Percentiles rank a stretch among this genome's conserved stretches.
phyloP scores from a whole-genome alignment of 805 yeast genomes.

The Sugiyamaella qingdaonensis region DNA sequence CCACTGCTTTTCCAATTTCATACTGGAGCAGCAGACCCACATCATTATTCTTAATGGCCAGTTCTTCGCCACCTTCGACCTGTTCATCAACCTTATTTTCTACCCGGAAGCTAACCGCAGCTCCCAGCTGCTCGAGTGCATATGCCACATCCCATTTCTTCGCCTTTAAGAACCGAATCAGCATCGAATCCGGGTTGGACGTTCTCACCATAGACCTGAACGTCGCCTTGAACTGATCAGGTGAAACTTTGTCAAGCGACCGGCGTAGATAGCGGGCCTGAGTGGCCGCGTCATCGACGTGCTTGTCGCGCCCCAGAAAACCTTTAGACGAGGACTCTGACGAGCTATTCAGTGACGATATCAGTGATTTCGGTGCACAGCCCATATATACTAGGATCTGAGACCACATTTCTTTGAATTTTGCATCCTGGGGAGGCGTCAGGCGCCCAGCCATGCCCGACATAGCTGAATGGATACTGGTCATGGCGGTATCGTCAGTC shows the following conservation, averaged over 20 bases:
- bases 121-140: slow-evolving; percentile 62
- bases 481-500: background rate
- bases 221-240: slow-evolving; percentile 46
- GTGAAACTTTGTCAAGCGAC: slow-evolving; percentile 48
- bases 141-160: slow-evolving; percentile 76
- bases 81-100: slow-evolving; percentile 58
- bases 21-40: slow-evolving; percentile 49
- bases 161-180: slow-evolving; percentile 76
- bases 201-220: slow-evolving; percentile 61
- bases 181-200: slow-evolving; percentile 75
- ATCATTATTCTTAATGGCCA: slow-evolving; percentile 44
- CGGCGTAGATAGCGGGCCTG: slow-evolving; percentile 36
- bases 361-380: slow-evolving; percentile 24
- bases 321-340: slow-evolving; percentile 23
- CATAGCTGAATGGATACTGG: background rate
- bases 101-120: slow-evolving; percentile 70
- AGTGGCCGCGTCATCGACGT: background rate
- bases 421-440: slow-evolving; percentile 34
- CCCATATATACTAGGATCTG: slow-evolving; percentile 27
- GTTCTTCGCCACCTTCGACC: slow-evolving; percentile 66
- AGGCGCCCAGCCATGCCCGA: slow-evolving; percentile 35
- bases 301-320: background rate
- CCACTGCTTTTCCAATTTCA: slow-evolving; percentile 62
- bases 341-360: slow-evolving; percentile 14
- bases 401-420: slow-evolving; percentile 38